phyloP scores from a whole-genome alignment of 2,329 filamentous ascomycete species.

The Talaromyces sp. region DNA sequence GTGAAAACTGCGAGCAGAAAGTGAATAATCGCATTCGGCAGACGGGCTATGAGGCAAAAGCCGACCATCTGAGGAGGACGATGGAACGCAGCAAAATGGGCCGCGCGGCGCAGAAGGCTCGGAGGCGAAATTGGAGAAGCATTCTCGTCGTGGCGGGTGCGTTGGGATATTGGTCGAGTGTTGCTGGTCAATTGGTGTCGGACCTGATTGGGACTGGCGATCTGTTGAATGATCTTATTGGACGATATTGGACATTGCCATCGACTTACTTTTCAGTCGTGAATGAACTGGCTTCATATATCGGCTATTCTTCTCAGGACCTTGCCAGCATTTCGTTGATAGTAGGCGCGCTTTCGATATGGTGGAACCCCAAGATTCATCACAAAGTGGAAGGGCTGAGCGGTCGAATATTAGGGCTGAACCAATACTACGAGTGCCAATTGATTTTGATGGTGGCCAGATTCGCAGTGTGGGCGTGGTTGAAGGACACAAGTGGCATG shows the following conservation, averaged over 20 bases:
- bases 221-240: conserved; percentile 16
- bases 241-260: conserved; percentile 18
- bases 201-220: conserved; percentile 36
- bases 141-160: conserved; percentile 43
- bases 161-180: conserved; percentile 42
- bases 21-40: conserved; percentile 67
- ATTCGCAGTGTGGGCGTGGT: conserved; percentile 43
- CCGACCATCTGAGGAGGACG: conserved; percentile 73
- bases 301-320: conserved; percentile 28
- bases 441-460: conserved; percentile 44
- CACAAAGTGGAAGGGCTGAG: conserved; percentile 42
- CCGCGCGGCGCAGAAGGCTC: conserved; percentile 31
- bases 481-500: conserved; percentile 39
- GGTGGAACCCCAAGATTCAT: conserved; percentile 50
- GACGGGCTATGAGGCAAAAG: conserved; percentile 76
- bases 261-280: conserved; percentile 25
- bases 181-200: conserved; percentile 45
- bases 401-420: conserved; percentile 41
- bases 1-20: conserved; percentile 70
- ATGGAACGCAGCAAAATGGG: conserved; percentile 59
- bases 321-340: conserved; percentile 38
- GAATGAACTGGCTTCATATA: conserved; percentile 16
- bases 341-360: conserved; percentile 43
- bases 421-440: conserved; percentile 48
- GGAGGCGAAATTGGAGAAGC: conserved; percentile 43